Conservation (phyloP, 805 yeast species). For the Blastobotrys parvus region DNA sequence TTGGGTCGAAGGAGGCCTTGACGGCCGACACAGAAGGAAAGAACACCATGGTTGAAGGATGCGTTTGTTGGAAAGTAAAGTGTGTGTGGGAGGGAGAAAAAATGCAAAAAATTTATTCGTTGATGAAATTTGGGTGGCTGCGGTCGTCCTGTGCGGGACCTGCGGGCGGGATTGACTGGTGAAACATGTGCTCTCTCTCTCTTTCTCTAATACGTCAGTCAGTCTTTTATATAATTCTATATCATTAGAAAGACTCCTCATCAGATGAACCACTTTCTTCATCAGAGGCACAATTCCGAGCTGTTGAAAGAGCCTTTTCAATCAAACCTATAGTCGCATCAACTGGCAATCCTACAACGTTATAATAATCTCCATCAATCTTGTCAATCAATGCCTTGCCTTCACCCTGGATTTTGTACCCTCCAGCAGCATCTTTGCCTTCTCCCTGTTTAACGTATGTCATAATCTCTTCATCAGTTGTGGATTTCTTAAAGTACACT, state of each 20-base stretch:
- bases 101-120: too few species aligned
- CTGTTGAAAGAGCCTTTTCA: conserved; percentile 9
- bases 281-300: conserved; percentile 7
- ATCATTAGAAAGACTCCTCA: too few species aligned
- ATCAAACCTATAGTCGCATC: conserved; percentile 44
- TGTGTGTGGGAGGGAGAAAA: conserved; percentile 7
- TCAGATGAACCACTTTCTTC: conserved; percentile 9
- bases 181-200: too few species aligned
- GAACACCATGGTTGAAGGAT: conserved; percentile 24
- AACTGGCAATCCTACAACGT: conserved; percentile 83
- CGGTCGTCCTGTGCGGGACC: too few species aligned
- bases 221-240: too few species aligned
- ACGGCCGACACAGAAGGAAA: conserved; percentile 32
- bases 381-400: conserved; percentile 48
- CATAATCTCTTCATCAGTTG: conserved; percentile 48
- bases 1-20: conserved; percentile 32
- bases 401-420: conserved; percentile 71
- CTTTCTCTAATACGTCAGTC: too few species aligned
- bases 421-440: conserved; percentile 84
- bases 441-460: conserved; percentile 64
- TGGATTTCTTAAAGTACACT: conserved; percentile 29
- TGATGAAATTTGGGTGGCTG: too few species aligned
- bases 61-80: conserved; percentile 1
- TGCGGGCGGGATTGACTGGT: too few species aligned
- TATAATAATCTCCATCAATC: conserved; percentile 74